These are phyloP conservation scores for Spergularia marina DNA, from an alignment of 148 eudicot genomes.

Conservation along the genomic window DNA sequence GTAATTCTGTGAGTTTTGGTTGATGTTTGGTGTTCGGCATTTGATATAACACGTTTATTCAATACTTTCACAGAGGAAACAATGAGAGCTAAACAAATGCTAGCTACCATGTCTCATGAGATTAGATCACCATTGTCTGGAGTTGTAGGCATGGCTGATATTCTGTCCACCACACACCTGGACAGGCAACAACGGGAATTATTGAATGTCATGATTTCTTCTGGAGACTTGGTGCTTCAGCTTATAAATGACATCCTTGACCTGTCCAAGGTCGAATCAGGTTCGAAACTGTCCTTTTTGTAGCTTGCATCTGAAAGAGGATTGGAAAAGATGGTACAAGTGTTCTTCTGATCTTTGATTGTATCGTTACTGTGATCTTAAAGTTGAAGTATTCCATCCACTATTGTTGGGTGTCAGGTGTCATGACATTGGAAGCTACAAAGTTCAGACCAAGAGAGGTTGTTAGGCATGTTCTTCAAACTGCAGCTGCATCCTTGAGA, in stretches of 20 bases:
- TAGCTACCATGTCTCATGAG: slow-evolving; percentile 98
- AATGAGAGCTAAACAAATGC: slow-evolving; percentile 92
- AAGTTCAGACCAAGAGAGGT: slow-evolving; percentile 95
- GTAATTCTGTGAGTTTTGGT: slow-evolving; percentile 3
- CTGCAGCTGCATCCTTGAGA: slow-evolving; percentile 86
- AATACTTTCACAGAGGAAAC: slow-evolving; percentile 69
- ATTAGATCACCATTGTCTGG: slow-evolving; percentile 92
- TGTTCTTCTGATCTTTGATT: neutral
- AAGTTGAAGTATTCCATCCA: neutral
- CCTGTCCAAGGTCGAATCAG: slow-evolving; percentile 94
- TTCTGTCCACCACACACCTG: slow-evolving; percentile 67
- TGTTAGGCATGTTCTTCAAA: slow-evolving; percentile 89
- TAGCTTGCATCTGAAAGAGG: neutral
- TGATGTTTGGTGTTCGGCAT: slow-evolving; percentile 9
- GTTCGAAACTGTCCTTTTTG: slow-evolving; percentile 31
- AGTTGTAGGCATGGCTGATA: slow-evolving; percentile 91
- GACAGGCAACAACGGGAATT: slow-evolving; percentile 69
- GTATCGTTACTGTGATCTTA: neutral
- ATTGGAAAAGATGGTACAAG: neutral
- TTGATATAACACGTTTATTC: slow-evolving; percentile 5
- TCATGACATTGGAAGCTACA: slow-evolving; percentile 89
- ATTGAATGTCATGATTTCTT: slow-evolving; percentile 79
- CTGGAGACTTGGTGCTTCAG: slow-evolving; percentile 88
- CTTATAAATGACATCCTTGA: slow-evolving; percentile 94
- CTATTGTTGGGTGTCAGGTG: slow-evolving; percentile 41